A percentile compares a stretch with the other conserved stretches of the same genome.
phyloP scores from a whole-genome alignment of 352 stramenopile species.

The Pseudoperonospora humuli region DNA sequence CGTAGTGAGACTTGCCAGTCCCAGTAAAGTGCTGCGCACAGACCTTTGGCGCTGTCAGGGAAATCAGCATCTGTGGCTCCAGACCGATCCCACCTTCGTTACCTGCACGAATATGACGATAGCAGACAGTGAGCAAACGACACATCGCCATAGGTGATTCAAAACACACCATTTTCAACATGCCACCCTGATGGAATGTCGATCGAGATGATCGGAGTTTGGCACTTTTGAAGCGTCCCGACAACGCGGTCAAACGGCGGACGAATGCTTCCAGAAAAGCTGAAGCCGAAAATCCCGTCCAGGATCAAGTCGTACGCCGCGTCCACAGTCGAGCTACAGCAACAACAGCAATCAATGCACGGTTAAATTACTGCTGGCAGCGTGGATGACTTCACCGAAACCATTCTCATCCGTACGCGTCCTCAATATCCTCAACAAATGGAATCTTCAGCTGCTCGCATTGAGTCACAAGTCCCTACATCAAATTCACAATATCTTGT shows the following conservation, averaged over 20 bases:
- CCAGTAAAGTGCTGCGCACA: constrained; percentile 87
- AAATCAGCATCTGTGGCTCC: constrained; percentile 91
- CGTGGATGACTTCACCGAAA: no score
- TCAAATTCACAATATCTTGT: not conserved
- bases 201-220: constrained; percentile 90
- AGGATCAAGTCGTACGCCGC: constrained; percentile 88
- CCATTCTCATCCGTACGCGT: constrained; percentile 26
- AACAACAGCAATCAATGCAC: not conserved
- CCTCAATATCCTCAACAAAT: constrained; percentile 49
- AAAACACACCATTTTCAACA: constrained; percentile 81
- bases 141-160: not conserved
- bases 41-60: constrained; percentile 95
- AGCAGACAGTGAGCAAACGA: not conserved
- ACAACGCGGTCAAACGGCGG: constrained; percentile 90
- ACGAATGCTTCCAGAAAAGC: constrained; percentile 85
- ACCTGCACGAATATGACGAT: constrained; percentile 20
- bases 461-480: constrained; percentile 65
- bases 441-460: constrained; percentile 71
- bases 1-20: constrained; percentile 83
- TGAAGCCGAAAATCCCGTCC: constrained; percentile 99
- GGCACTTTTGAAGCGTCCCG: constrained; percentile 39
- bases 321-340: constrained; percentile 38
- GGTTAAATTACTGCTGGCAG: no score
- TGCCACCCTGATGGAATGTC: constrained; percentile 98
- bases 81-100: constrained; percentile 75